phyloP scores from a whole-genome alignment of 2,329 filamentous ascomycete species.

The Penicillium brasilianum region DNA sequence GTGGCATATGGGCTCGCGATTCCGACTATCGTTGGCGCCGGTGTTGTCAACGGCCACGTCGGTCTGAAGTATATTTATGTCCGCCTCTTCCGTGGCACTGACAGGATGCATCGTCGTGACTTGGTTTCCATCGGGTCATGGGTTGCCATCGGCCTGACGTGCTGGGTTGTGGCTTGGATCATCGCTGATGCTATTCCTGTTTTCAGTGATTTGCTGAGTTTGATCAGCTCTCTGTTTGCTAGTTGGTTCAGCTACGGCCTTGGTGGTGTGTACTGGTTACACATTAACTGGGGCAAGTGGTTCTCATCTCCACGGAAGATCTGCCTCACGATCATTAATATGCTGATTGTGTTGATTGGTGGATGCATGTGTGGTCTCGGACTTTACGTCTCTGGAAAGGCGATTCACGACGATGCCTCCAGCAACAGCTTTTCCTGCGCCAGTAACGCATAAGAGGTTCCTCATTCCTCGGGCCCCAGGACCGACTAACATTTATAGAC shows the following conservation, averaged over 20 bases:
- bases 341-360: slow-evolving; percentile 45
- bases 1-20: slow-evolving; percentile 71
- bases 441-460: slow-evolving; percentile 32
- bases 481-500: slow-evolving; percentile 8
- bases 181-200: slow-evolving; percentile 72
- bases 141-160: slow-evolving; percentile 59
- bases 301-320: slow-evolving; percentile 52
- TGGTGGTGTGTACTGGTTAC: slow-evolving; percentile 54
- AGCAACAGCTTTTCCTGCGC: slow-evolving; percentile 47
- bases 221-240: slow-evolving; percentile 52
- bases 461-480: background rate
- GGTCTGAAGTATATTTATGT: slow-evolving; percentile 69
- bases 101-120: slow-evolving; percentile 57
- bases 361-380: slow-evolving; percentile 34
- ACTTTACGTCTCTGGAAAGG: slow-evolving; percentile 35
- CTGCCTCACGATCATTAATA: slow-evolving; percentile 52
- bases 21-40: slow-evolving; percentile 72
- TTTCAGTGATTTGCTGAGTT: slow-evolving; percentile 68
- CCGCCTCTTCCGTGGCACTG: slow-evolving; percentile 64
- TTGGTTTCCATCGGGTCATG: slow-evolving; percentile 60
- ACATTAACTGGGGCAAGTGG: slow-evolving; percentile 52
- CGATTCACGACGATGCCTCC: slow-evolving; percentile 32
- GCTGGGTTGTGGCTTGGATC: slow-evolving; percentile 68
- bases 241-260: slow-evolving; percentile 42
- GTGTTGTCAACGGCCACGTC: slow-evolving; percentile 71